Evolutionary conservation across 495 filamentous ascomycete genomes (phyloP).

Genomic region (Trichoderma parareesei): DNA sequence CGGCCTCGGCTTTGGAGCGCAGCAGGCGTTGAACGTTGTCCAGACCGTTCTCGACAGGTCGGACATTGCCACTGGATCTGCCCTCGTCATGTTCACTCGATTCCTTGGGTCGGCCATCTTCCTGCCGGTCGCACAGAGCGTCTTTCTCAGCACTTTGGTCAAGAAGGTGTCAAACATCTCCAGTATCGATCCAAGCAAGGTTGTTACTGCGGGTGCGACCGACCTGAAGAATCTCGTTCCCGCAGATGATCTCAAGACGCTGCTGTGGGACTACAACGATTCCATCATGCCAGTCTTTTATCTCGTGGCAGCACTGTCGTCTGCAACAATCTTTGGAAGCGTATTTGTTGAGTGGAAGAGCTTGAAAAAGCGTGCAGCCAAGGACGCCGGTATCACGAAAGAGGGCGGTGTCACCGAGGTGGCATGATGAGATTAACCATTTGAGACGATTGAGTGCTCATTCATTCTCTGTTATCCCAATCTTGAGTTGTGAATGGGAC

Average conservation of each 20-base stretch:
- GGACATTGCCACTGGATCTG: constrained; percentile 53
- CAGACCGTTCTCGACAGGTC: constrained; percentile 40
- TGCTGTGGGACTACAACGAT: constrained; percentile 57
- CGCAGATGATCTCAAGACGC: constrained; percentile 31
- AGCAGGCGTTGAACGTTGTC: constrained; percentile 48
- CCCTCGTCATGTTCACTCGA: constrained; percentile 55
- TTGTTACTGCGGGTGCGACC: constrained; percentile 55
- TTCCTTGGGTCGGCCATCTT: constrained; percentile 56
- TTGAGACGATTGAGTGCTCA: not conserved
- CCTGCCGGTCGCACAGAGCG: constrained; percentile 49
- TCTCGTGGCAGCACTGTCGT: constrained; percentile 45
- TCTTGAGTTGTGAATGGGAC: too few relatives aligned
- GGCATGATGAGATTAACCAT: not conserved
- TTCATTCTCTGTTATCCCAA: too few relatives aligned
- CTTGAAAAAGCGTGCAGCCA: constrained; percentile 41
- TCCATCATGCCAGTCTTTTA: constrained; percentile 55
- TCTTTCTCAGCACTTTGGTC: constrained; percentile 47
- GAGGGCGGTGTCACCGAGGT: not conserved
- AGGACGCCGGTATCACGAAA: constrained; percentile 20
- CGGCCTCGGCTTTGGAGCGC: constrained; percentile 54
- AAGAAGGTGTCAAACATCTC: constrained; percentile 34
- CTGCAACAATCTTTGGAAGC: constrained; percentile 47
- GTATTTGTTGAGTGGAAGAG: constrained; percentile 60
- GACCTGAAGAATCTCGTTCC: constrained; percentile 44
- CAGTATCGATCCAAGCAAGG: constrained; percentile 29